Evolutionary conservation across 176 grass and related monocot species (phyloP).

Genomic region (barley (Hordeum vulgare)): MorexV3_pseudomolecules_assembly NC_058519.1:583326805-583327304

Average conservation of each 20-base stretch:
- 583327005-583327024: not conserved
- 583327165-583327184: no score
- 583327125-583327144: no score
- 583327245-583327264: no score
- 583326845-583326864: not conserved
- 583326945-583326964: not conserved
- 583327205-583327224: no score
- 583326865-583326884: not conserved
- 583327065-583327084: not conserved
- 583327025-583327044: not conserved
- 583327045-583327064: not conserved
- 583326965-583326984: not conserved
- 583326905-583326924: not conserved
- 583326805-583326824: not conserved
- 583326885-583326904: not conserved
- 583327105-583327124: no score
- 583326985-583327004: conserved; percentile 10
- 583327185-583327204: no score
- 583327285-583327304: no score
- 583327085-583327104: no score
- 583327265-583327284: no score
- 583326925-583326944: not conserved
- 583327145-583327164: no score
- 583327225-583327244: no score
- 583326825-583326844: not conserved